These are phyloP conservation scores for Cutaneotrichosporon cavernicola DNA, from an alignment of 1,284 basidiomycete species.

Conservation along the genomic window DNA sequence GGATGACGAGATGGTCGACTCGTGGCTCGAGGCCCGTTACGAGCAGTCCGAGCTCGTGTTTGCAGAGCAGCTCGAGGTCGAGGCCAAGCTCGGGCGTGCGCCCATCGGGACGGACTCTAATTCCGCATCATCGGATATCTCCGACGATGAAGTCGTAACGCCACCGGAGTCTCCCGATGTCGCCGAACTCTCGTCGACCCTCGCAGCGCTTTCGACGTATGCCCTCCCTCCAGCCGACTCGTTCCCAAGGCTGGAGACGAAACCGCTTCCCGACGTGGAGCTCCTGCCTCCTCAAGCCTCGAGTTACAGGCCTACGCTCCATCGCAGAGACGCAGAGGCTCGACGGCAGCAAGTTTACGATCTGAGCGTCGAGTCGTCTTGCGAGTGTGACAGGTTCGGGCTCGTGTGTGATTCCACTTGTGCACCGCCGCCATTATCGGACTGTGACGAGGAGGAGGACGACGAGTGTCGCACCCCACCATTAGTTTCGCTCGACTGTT, in stretches of 20 bases:
- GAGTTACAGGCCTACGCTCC: background rate
- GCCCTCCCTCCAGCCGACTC: background rate
- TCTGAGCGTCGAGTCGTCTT: background rate
- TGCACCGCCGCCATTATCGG: background rate
- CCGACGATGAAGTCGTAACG: constrained; percentile 10
- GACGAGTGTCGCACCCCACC: constrained; percentile 31
- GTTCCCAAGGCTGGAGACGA: background rate
- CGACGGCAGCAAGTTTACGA: background rate
- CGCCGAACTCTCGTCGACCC: background rate
- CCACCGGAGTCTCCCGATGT: background rate
- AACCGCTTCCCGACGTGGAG: constrained; percentile 1
- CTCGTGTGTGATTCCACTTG: constrained; percentile 7
- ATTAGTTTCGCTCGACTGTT: constrained; percentile 17
- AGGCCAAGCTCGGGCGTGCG: background rate
- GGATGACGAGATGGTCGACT: constrained; percentile 18
- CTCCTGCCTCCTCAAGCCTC: background rate
- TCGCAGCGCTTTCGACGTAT: background rate
- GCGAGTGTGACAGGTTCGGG: background rate
- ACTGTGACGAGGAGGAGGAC: constrained; percentile 23
- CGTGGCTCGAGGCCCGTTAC: constrained; percentile 15
- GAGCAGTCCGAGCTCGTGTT: constrained; percentile 17
- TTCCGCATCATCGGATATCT: constrained; percentile 2
- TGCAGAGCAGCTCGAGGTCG: constrained; percentile 6
- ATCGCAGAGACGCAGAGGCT: background rate
- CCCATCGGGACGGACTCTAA: background rate